Conservation (phyloP, 2,329 filamentous ascomycete species). For the Aotearoamyces nothofagi region DNA sequence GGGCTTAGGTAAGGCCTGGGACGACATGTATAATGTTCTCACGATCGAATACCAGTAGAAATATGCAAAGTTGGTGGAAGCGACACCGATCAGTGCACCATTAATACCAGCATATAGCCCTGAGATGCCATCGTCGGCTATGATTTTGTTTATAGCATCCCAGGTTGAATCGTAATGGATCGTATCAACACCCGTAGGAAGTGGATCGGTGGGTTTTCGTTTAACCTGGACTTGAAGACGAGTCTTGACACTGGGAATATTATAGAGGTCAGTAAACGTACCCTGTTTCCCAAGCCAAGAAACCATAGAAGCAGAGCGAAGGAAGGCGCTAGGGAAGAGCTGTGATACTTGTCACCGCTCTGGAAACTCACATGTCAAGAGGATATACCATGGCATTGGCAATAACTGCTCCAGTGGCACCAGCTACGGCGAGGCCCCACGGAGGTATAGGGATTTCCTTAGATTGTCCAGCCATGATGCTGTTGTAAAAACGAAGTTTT, state of each 20-base stretch:
- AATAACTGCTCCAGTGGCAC: slow-evolving; percentile 81
- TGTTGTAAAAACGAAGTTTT: neutral
- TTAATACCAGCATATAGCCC: slow-evolving; percentile 85
- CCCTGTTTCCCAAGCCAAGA: too few relatives aligned
- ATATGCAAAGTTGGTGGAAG: slow-evolving; percentile 97
- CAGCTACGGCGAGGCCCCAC: slow-evolving; percentile 86
- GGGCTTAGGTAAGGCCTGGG: slow-evolving; percentile 38
- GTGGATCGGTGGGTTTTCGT: slow-evolving; percentile 28
- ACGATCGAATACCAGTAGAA: slow-evolving; percentile 98
- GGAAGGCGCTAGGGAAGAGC: too few relatives aligned
- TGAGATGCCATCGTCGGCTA: slow-evolving; percentile 60
- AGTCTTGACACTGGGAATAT: slow-evolving; percentile 65
- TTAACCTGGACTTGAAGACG: slow-evolving; percentile 91
- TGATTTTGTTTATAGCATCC: slow-evolving; percentile 78
- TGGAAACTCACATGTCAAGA: slow-evolving; percentile 82
- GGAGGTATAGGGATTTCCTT: slow-evolving; percentile 46
- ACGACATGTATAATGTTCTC: slow-evolving; percentile 59
- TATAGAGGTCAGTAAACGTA: too few relatives aligned
- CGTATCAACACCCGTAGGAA: slow-evolving; percentile 29
- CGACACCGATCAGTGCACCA: slow-evolving; percentile 78
- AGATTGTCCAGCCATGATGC: slow-evolving; percentile 12
- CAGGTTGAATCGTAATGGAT: slow-evolving; percentile 75
- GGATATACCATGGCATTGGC: slow-evolving; percentile 95
- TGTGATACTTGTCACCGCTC: too few relatives aligned
- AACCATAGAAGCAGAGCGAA: too few relatives aligned